Evolutionary conservation across 495 filamentous ascomycete species (phyloP), one percentile per base, ranked within the genome.

Genomic region (Hypomontagnella monticulosa): DNA sequence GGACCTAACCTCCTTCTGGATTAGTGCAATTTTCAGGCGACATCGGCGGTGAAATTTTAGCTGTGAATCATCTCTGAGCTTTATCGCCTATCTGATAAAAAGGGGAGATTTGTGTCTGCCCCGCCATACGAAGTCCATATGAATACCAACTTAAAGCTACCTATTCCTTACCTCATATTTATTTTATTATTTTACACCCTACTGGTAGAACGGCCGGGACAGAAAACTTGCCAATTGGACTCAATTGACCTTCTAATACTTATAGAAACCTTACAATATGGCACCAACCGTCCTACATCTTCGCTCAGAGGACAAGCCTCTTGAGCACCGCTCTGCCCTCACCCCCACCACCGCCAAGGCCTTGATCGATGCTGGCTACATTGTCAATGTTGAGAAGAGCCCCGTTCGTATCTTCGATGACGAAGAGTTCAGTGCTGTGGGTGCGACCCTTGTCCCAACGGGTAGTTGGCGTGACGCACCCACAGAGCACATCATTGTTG

Each of bases 351-450:
- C 91, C 19, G 80, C 89, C 55, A 91, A 91, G 78, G 84, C 87
- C 48, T 86, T 98, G 52, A 81, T 96, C 44, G 85, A 92, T 72
- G 89, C 91, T 20, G 95, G 91, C 60, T 98, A 97, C 73, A 80
- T 84, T 3, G 88, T 98, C 71, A 86, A 90, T 36, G 87, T 97
- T 15, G 94, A 98, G 81, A 84, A 87, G 44, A 92, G 87, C 42
- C 84, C 87, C 11, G 85, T 89, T 71, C 84, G 93, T 43, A 97
- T 97, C 67, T 97, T 96, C 73, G 86, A 92, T 33, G 92, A 94
- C 78, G 75, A 70, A 12, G 86, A 89, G 71, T 89, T 86, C 61
- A 80, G 79, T 67, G 77, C 73, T 15, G 81, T 87, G 15, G 93
- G 93, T 30, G 90, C 88, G 20, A 88, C 80, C 3, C 80, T 97